These are phyloP conservation scores for Podospora australis DNA, from an alignment of 495 filamentous ascomycete species.

Conservation along the genomic window DNA sequence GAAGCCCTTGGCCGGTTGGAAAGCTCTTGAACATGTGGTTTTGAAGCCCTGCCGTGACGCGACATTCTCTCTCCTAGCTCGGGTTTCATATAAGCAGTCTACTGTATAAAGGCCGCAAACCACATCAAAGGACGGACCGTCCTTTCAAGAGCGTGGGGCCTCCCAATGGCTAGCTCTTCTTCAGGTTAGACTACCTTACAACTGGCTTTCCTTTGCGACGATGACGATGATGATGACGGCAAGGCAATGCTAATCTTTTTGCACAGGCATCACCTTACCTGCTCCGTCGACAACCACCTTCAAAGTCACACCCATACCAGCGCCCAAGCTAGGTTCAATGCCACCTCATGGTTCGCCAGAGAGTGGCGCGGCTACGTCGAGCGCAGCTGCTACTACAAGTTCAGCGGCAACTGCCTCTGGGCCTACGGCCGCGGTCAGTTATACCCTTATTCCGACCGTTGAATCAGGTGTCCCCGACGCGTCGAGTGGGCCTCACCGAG, in stretches of 20 bases:
- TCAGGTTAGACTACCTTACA: too few relatives aligned
- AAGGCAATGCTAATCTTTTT: conserved; percentile 8
- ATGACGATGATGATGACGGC: too few relatives aligned
- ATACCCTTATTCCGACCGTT: conserved; percentile 12
- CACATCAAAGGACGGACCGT: background rate
- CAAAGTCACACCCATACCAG: conserved; percentile 20
- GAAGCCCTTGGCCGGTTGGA: background rate
- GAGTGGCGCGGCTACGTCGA: conserved; percentile 1
- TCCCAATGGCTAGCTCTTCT: background rate
- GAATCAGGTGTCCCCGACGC: conserved; percentile 19
- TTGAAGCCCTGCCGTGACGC: background rate
- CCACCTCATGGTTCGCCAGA: conserved; percentile 11
- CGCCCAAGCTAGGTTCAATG: conserved; percentile 19
- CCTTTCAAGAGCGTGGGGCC: background rate
- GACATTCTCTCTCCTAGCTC: background rate
- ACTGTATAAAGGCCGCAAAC: background rate
- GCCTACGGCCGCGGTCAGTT: conserved; percentile 5
- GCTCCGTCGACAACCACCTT: conserved; percentile 3
- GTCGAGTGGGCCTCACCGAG: conserved; percentile 23
- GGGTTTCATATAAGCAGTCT: background rate
- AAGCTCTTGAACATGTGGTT: background rate
- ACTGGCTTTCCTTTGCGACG: too few relatives aligned
- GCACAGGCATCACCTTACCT: conserved; percentile 8
- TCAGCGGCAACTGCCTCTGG: background rate
- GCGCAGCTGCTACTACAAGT: background rate